Conservation (phyloP, 306 rosid genomes). For the barrel medic (Medicago truncatula) region DNA sequence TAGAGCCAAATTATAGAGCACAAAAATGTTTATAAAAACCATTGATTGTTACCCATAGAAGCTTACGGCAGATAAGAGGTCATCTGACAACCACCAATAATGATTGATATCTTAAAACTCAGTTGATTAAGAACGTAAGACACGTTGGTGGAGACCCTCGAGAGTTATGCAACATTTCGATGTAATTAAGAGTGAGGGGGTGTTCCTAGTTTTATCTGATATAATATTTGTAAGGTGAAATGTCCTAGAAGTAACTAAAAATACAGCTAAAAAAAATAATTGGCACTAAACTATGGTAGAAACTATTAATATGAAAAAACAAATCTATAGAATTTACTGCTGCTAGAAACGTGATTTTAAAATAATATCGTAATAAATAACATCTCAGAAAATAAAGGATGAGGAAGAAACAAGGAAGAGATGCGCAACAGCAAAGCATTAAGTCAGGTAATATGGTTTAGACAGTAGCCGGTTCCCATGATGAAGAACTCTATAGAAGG, state of each 20-base stretch:
- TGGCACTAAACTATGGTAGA: not conserved
- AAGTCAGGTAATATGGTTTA: conserved; percentile 2
- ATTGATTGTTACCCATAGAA: not conserved
- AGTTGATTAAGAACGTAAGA: not conserved
- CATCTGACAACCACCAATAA: not conserved
- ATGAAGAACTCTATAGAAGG: not conserved
- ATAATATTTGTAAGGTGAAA: not conserved
- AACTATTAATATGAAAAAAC: not conserved
- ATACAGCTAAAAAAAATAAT: no score
- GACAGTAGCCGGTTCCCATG: not conserved
- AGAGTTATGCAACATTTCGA: not conserved
- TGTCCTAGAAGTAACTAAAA: not conserved
- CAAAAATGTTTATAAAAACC: not conserved
- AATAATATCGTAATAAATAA: not conserved
- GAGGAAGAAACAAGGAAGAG: conserved; percentile 19
- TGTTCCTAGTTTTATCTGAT: not conserved
- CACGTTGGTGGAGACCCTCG: not conserved
- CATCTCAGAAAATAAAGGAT: conserved; percentile 4
- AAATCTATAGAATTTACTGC: not conserved
- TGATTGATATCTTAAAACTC: not conserved
- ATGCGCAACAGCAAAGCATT: not conserved
- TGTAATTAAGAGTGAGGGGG: not conserved
- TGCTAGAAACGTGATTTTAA: conserved; percentile 4
- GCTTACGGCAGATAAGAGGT: not conserved
- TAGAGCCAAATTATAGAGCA: not conserved